Conservation (phyloP, 495 filamentous ascomycete species). For the Amniculicola lignicola region DNA sequence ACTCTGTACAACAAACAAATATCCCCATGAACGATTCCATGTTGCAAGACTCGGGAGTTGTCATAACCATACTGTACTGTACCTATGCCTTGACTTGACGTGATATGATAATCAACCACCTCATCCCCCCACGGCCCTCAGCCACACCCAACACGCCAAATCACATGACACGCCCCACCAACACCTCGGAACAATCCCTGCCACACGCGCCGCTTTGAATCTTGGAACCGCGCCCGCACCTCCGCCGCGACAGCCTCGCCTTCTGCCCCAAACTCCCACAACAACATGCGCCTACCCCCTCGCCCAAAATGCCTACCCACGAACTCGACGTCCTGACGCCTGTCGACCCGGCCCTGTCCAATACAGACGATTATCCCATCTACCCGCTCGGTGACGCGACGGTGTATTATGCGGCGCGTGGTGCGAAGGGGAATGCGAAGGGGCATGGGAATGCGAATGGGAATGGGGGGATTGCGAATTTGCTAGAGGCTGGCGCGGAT, state of each 20-base stretch:
- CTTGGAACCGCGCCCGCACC: background rate
- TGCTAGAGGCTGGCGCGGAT: constrained; percentile 53
- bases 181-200: background rate
- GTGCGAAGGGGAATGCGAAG: constrained; percentile 45
- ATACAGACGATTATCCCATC: constrained; percentile 55
- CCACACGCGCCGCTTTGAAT: background rate
- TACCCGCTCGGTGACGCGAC: constrained; percentile 55
- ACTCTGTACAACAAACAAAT: too few relatives aligned
- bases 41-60: too few relatives aligned
- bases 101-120: too few relatives aligned
- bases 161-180: background rate
- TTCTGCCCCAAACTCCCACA: background rate
- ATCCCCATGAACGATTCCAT: too few relatives aligned
- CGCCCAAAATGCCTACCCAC: constrained; percentile 33
- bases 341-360: constrained; percentile 49
- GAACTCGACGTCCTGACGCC: constrained; percentile 57
- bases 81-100: too few relatives aligned
- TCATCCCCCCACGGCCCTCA: too few relatives aligned
- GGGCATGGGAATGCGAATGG: constrained; percentile 33
- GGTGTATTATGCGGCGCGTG: constrained; percentile 43
- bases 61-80: too few relatives aligned
- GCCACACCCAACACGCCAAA: too few relatives aligned
- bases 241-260: background rate
- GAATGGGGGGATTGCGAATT: constrained; percentile 51
- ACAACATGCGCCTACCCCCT: background rate